Conservation (phyloP, 352 stramenopile genomes). For the Phytophthora pseudosyringae region DNA sequence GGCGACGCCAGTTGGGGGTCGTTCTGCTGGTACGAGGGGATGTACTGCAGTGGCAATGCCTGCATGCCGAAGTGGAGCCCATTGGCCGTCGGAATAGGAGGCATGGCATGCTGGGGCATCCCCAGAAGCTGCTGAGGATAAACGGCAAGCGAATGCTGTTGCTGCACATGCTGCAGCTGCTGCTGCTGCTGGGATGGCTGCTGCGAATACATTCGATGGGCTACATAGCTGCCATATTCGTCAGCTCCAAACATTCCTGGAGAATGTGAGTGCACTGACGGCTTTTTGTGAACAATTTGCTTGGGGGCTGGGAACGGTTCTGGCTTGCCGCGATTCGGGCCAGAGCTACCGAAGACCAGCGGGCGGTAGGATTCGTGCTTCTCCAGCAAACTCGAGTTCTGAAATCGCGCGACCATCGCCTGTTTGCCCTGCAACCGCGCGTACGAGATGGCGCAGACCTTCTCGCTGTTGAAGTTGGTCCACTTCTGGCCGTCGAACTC, state of each 20-base stretch:
- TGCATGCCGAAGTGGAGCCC: constrained; percentile 32
- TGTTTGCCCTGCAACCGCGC: constrained; percentile 97
- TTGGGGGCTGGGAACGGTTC: constrained; percentile 79
- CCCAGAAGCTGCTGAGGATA: constrained; percentile 40
- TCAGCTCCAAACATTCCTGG: constrained; percentile 33
- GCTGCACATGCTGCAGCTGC: constrained; percentile 37
- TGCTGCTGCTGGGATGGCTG: constrained; percentile 35
- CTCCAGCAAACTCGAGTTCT: constrained; percentile 97
- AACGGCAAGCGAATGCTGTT: constrained; percentile 40
- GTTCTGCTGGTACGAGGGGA: constrained; percentile 42
- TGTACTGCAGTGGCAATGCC: constrained; percentile 32
- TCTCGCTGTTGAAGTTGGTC: constrained; percentile 99
- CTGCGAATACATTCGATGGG: constrained; percentile 36
- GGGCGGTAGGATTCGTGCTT: constrained; percentile 94
- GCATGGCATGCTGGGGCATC: constrained; percentile 36
- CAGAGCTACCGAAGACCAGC: constrained; percentile 90
- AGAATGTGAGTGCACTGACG: constrained; percentile 34
- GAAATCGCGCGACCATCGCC: constrained; percentile 98
- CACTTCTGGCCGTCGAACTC: constrained; percentile 92
- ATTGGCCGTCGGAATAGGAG: constrained; percentile 33
- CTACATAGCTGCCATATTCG: constrained; percentile 40
- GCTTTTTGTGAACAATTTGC: constrained; percentile 53
- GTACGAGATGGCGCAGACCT: constrained; percentile 99
- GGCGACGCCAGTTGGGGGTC: constrained; percentile 38
- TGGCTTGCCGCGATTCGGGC: constrained; percentile 63